phyloP scores from a whole-genome alignment of 169 alveolate species.

The Plasmodium berghei region DNA sequence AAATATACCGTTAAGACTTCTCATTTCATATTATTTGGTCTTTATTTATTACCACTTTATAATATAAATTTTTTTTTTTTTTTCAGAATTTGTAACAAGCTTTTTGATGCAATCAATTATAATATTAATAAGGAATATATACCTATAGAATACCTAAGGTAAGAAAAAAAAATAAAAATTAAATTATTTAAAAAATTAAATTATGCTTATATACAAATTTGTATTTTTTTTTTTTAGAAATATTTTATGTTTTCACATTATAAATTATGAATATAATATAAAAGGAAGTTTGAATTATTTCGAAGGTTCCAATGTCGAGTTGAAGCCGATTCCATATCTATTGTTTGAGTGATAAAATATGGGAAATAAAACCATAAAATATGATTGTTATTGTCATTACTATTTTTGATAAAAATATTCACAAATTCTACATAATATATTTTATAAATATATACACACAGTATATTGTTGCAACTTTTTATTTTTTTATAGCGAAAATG shows the following conservation, averaged over 20 bases:
- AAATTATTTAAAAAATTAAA: not conserved
- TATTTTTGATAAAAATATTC: no score
- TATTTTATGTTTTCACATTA: constrained; percentile 51
- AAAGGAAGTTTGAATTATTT: constrained; percentile 38
- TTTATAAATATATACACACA: no score
- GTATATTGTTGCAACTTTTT: no score
- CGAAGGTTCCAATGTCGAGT: constrained; percentile 6
- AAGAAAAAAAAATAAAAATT: not conserved
- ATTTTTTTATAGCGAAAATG: constrained; percentile 45
- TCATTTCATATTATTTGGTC: not conserved
- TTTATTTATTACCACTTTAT: not conserved
- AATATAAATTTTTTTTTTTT: not conserved
- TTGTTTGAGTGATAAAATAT: constrained; percentile 50
- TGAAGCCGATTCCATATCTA: constrained; percentile 49
- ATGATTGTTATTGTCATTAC: no score
- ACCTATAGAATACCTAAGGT: constrained; percentile 70
- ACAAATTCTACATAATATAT: no score
- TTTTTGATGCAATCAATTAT: constrained; percentile 61
- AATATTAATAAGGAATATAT: constrained; percentile 69
- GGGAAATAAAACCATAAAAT: not conserved
- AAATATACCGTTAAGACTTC: no score
- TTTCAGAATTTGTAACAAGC: constrained; percentile 40
- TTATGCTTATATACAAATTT: not conserved
- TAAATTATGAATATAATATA: constrained; percentile 37
- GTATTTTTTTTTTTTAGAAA: constrained; percentile 23